Evolutionary conservation across 1,284 basidiomycete genomes (phyloP), one percentile per base, ranked within the genome.

Genomic region (Apiotrichum laibachii): DNA sequence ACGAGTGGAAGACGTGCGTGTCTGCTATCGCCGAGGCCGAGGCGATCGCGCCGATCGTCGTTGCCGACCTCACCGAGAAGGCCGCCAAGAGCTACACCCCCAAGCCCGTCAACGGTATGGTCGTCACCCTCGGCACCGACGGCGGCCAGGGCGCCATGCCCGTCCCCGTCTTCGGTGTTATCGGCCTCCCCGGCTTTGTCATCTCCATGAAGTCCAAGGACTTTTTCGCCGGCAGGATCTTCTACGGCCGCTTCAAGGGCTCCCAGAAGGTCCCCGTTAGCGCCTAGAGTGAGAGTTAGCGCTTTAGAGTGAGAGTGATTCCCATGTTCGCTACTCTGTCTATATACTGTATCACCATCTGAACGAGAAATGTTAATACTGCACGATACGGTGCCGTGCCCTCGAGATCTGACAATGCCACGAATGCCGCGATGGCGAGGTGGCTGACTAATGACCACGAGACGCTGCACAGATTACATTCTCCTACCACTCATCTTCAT

Each of bases 1-100:
- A 69, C 2, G 70, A 70, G 8, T 72, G 70, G 66, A 68, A 72
- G 57, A 74, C 74, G 0, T 42, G 46, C 44, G 67, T 75, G 31
- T 61, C 61, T 1, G 71, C 70, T 18, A 10, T 7, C 1, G 46
- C 22, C 31, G 65, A 66, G 45, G 63, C 65, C 8, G 43, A 39
- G 1, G 56, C 56, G 8, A 63, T 57, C 11, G 67, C 49, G 16
- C 60, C 26, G 40, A 71, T 71, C 58, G 59, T 76, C 52, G 59
- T 68, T 12, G 68, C 69, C 37, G 67, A 68, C 34, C 40, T 71
- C 62, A 66, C 67, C 45, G 66, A 64, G 37, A 67, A 67, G 53
- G 53, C 57, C 7, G 50, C 69, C 2, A 67, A 68, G 57, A 51
- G 56, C 21, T 71, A 68, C 61, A 57, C 61, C 26, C 62, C 67